Base-by-base conservation (phyloP, 441 rosid genomes). In the Euphorbia celastroides region DNA sequence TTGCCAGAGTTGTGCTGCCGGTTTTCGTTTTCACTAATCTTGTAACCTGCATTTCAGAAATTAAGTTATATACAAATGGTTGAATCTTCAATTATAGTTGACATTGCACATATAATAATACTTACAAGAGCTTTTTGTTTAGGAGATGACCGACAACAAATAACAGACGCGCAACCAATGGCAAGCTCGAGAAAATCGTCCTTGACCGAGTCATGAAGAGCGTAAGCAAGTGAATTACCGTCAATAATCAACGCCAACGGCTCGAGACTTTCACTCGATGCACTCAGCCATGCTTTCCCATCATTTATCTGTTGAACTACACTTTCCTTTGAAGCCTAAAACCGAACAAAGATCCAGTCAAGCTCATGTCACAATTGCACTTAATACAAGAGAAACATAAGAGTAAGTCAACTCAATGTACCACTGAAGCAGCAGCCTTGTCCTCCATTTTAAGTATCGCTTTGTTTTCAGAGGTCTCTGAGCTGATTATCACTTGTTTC, bases 91-190 rank as follows among this genome's bases (percentile, higher is more conserved):
- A n/a, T 57, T 50, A 26, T 55, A 28, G 27, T 60, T 56, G 2
- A 68, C 64, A 48, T 57, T 34, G 38, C 5, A 9, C 38, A 34
- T 3, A 34, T 34, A 34, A 9, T 34, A 3, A 9, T 34, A 84
- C 89, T 77, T 80, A 94, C 99, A 54, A 89, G 82, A 57, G 99
- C 97, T 77, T 94, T 94, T 83, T 94, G 99, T 80, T 88, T 94
- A 57, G 99, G 99, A 75, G 99, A 94, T 30, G 96, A 86, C 34
- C 99, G 97, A 36, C 99, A 94, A 80, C 99, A 94, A 72, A 94
- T 92, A 64, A 94, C 97, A 10, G 99, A 94, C 58, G 97, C 97
- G 71, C 99, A 94, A 54, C 89, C 86, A 57, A 86, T 70, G 41
- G 99, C 92, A 66, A 94, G 91, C 71, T 90, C 89, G n/a, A 94